Evolutionary conservation across 2,329 filamentous ascomycete genomes (phyloP).

Genomic region (Neocucurbitaria cava): DNA sequence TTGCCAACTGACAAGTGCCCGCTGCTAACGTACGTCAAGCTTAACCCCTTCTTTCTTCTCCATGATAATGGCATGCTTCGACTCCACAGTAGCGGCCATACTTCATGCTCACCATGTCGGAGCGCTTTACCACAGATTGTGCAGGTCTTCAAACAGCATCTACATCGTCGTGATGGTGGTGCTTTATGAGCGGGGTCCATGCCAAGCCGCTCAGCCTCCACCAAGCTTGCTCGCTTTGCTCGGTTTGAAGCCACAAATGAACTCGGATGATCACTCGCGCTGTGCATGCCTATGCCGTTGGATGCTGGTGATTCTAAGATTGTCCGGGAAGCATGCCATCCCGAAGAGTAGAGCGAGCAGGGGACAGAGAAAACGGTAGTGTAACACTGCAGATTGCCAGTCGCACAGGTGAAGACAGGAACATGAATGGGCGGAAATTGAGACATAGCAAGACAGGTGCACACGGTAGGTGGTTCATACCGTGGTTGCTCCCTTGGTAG

Average conservation of each 20-base stretch:
- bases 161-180: background rate
- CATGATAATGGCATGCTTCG: background rate
- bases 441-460: too few relatives aligned
- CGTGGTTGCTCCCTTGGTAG: background rate
- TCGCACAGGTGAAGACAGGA: background rate
- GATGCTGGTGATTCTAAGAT: background rate
- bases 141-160: background rate
- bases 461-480: background rate
- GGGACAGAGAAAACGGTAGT: background rate
- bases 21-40: background rate
- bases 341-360: background rate
- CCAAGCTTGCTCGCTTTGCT: conserved; percentile 23
- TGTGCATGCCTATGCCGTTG: background rate
- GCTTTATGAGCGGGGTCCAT: conserved; percentile 1
- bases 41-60: background rate
- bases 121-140: background rate
- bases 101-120: background rate
- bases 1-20: background rate
- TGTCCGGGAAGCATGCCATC: background rate
- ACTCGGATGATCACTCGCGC: conserved; percentile 28
- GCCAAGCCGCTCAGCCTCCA: conserved; percentile 26
- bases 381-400: background rate
- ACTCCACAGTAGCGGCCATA: background rate
- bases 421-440: too few relatives aligned
- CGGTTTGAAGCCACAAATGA: conserved; percentile 6